Percentiles rank a stretch among this genome's conserved stretches.
These are phyloP conservation scores for Cryptococcus sp. DNA, from an alignment of 1,284 basidiomycete species.

Conservation along the genomic window DNA sequence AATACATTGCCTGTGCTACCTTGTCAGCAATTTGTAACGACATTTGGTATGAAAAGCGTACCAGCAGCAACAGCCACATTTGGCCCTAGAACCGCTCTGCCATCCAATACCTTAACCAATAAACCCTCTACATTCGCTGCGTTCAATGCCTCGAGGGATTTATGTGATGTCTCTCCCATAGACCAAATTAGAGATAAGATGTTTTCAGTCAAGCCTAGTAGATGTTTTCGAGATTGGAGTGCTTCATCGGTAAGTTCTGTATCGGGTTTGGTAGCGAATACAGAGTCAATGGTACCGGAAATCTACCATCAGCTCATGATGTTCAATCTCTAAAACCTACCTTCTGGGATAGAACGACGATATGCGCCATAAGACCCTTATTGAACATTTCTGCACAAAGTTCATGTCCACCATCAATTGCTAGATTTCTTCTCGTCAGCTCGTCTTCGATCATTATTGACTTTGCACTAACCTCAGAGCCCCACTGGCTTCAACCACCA, in stretches of 20 bases:
- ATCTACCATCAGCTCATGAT: conserved; percentile 59
- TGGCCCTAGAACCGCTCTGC: conserved; percentile 62
- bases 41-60: conserved; percentile 38
- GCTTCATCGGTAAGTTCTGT: conserved; percentile 53
- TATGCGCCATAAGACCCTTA: conserved; percentile 73
- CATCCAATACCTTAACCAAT: conserved; percentile 73
- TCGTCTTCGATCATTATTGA: not conserved
- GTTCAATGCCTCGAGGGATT: conserved; percentile 81
- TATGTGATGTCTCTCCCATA: conserved; percentile 76
- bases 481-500: conserved; percentile 77
- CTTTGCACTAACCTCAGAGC: conserved; percentile 62
- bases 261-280: conserved; percentile 46
- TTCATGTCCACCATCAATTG: conserved; percentile 88
- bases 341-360: conserved; percentile 40
- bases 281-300: conserved; percentile 65
- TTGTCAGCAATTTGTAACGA: conserved; percentile 1
- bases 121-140: conserved; percentile 69
- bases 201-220: conserved; percentile 84
- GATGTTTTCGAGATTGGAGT: conserved; percentile 60
- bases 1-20: conserved; percentile 81
- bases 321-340: conserved; percentile 18
- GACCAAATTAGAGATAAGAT: conserved; percentile 88
- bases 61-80: conserved; percentile 72
- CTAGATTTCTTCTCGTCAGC: conserved; percentile 67
- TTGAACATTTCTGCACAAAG: conserved; percentile 96